phyloP scores from a whole-genome alignment of 768 basidiomycete genomes.

The Panaeolus cyanescens region DNA sequence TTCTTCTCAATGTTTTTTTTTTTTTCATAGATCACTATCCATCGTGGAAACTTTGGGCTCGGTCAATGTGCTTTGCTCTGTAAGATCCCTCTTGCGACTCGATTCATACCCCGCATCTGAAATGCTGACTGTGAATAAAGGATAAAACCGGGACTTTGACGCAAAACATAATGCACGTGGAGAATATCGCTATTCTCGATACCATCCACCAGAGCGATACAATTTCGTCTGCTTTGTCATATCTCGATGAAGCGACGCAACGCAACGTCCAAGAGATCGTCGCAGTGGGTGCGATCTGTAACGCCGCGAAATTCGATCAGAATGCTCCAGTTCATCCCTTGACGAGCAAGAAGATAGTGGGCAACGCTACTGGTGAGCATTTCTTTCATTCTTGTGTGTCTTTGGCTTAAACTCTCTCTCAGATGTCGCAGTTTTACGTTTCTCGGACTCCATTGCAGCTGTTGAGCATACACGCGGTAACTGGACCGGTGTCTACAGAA shows the following conservation, averaged over 20 bases:
- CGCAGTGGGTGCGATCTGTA: slow-evolving; percentile 51
- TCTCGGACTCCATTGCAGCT: slow-evolving; percentile 36
- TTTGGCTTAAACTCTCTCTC: slow-evolving; percentile 7
- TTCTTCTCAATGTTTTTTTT: not conserved
- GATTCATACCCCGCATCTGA: not conserved
- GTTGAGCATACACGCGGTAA: slow-evolving; percentile 25
- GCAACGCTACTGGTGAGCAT: slow-evolving; percentile 54
- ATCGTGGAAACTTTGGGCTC: slow-evolving; percentile 70
- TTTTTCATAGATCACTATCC: slow-evolving; percentile 45
- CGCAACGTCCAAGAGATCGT: slow-evolving; percentile 30
- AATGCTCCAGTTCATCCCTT: slow-evolving; percentile 23
- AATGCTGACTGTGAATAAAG: slow-evolving; percentile 10
- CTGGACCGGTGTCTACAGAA: slow-evolving; percentile 38
- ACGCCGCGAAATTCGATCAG: slow-evolving; percentile 45
- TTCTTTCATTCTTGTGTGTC: not conserved
- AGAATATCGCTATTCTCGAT: slow-evolving; percentile 42
- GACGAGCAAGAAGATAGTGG: slow-evolving; percentile 33
- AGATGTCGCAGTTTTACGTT: slow-evolving; percentile 58
- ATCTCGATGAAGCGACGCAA: slow-evolving; percentile 6
- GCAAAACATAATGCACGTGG: slow-evolving; percentile 59
- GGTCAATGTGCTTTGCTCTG: slow-evolving; percentile 51
- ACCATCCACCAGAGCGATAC: slow-evolving; percentile 28
- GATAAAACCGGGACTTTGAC: slow-evolving; percentile 70
- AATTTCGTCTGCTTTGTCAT: slow-evolving; percentile 15
- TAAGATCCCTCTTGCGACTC: slow-evolving; percentile 6